A percentile compares a stretch with the other conserved stretches of the same genome.
Conservation (phyloP, 2,329 filamentous ascomycete genomes). For the Fusarium sp. region DNA sequence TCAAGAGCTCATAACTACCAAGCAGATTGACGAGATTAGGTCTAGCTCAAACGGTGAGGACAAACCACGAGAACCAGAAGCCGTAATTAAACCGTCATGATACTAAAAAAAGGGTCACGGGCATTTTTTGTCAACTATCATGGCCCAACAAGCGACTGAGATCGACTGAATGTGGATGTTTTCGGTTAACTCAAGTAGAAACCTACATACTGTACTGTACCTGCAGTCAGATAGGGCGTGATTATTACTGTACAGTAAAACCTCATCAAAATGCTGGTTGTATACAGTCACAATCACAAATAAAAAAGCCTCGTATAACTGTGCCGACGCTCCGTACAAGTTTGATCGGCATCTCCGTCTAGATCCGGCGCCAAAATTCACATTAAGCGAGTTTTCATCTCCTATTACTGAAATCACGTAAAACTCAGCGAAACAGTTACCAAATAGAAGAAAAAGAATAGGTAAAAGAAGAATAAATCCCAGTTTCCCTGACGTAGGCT, state of each 20-base stretch:
- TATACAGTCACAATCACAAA: conserved; percentile 6
- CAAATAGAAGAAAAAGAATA: background rate
- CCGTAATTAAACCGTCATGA: conserved; percentile 42
- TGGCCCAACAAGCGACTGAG: conserved; percentile 4
- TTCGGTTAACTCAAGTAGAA: conserved; percentile 18
- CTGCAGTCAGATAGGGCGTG: background rate
- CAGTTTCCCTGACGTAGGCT: conserved; percentile 30
- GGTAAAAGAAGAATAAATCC: background rate
- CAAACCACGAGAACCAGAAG: conserved; percentile 22
- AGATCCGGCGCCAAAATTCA: conserved; percentile 12
- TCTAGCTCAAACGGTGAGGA: conserved; percentile 38
- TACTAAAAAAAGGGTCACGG: conserved; percentile 36
- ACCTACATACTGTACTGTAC: background rate
- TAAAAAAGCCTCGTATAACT: conserved; percentile 34
- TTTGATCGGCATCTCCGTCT: conserved; percentile 34
- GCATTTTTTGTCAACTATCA: background rate
- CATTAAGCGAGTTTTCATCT: background rate
- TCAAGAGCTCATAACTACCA: conserved; percentile 26
- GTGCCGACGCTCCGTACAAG: conserved; percentile 13
- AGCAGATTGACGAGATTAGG: conserved; percentile 10
- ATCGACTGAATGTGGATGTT: conserved; percentile 10
- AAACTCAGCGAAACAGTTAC: background rate
- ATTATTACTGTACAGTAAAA: background rate
- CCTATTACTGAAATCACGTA: background rate
- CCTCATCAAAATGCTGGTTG: background rate